These are phyloP conservation scores for Petunia hybrid DNA, from an alignment of 305 asterid genomes.

Conservation along the genomic window DNA sequence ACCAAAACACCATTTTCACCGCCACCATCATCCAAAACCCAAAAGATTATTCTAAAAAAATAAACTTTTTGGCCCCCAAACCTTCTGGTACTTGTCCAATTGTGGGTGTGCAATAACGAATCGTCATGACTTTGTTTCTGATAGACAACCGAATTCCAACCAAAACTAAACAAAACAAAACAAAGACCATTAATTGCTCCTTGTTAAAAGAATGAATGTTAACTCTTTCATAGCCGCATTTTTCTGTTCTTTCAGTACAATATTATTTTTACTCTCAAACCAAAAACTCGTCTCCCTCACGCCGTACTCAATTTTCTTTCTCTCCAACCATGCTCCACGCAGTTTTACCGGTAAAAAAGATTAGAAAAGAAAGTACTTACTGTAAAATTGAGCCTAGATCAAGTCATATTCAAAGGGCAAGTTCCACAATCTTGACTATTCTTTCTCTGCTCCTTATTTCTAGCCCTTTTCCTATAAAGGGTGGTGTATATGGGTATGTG, in stretches of 20 bases:
- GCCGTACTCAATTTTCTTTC: not conserved
- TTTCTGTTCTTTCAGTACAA: conserved; percentile 39
- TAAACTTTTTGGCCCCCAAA: no score
- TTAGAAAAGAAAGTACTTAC: conserved; percentile 24
- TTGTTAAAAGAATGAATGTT: conserved; percentile 35
- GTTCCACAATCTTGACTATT: conserved; percentile 61
- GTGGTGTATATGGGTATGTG: no score
- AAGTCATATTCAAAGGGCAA: conserved; percentile 56
- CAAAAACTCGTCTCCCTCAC: conserved; percentile 23
- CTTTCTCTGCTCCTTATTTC: conserved; percentile 25
- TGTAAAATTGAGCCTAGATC: conserved; percentile 38
- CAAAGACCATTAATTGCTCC: conserved; percentile 30
- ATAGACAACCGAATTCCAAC: conserved; percentile 8
- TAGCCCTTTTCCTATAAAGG: conserved; percentile 35
- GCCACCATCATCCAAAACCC: no score
- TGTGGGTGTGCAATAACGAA: no score
- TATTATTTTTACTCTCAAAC: conserved; percentile 45
- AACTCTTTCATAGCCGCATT: conserved; percentile 40
- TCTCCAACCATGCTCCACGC: conserved; percentile 6
- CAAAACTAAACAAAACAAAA: conserved; percentile 22
- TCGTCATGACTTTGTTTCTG: conserved; percentile 31
- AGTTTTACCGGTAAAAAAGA: conserved; percentile 28
- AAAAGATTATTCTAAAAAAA: no score
- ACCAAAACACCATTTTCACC: no score
- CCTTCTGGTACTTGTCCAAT: no score